Base-by-base conservation (phyloP, 2,329 filamentous ascomycete species). In the Arachnopeziza araneosa region DNA sequence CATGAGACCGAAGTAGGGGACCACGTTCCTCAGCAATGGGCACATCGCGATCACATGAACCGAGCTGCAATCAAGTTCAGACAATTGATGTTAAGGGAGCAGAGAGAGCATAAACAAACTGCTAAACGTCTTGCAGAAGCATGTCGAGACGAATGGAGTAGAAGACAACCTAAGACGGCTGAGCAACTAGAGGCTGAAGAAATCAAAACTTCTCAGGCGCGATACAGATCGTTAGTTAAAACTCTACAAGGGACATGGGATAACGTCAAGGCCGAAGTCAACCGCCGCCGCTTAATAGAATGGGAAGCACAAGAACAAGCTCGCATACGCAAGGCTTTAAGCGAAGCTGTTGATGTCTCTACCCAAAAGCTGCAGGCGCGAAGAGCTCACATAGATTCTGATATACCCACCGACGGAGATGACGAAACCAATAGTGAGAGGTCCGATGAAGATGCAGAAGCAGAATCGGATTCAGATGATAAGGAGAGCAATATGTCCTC, bases 141-240 rank as follows among this genome's bases (percentile, higher is more conserved):
- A 52, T 91, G 90, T 67, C 80, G 87, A 57, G 88, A 91, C 17
- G 87, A 88, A 71, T 93, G 89, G 88, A 78, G 86, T 56, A 79
- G 84, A 57, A 84, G 85, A 58, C 88, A 91, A 66, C 88, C 89
- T 12, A 91, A 91, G 67, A 86, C 87, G 0, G 79, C 83, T 1
- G 91, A 97, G 69, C 89, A 98, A 71, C 81, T 97, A 21, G 87
- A 93, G 67, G 84, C 83, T 17, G 93, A 98, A 71, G 86, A 90
- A 60, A 80, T 83, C 57, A 85, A 87, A 24, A 80, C 86, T 67
- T 86, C 86, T 74, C 79, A 86, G 62, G 76, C 78, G 52, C 83
- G 85, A 26, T 96, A 95, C 73, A 90, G 85, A 62, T 82, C 86
- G 61, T 83, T 97, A 19, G 79, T 88, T 64, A 86, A 75, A 65